Percentiles rank a stretch among this genome's conserved stretches.
Evolutionary conservation across 225 moss, liverwort and hornwort genomes (phyloP).

Genomic region (Bryum argenteum): DNA sequence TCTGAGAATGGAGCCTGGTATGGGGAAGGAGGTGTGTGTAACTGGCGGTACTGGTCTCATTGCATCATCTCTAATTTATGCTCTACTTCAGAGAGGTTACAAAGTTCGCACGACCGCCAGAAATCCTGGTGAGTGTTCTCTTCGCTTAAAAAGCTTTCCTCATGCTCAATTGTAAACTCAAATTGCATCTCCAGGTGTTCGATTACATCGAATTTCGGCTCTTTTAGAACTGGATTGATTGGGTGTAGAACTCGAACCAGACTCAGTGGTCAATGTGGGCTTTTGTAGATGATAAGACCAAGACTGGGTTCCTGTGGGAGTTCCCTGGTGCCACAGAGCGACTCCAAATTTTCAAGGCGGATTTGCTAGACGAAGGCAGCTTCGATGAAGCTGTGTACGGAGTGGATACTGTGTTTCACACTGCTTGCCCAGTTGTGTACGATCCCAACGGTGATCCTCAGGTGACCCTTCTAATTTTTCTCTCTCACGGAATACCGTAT

Average conservation of each 20-base stretch:
- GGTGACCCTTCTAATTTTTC: slow-evolving; percentile 29
- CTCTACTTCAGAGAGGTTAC: slow-evolving; percentile 73
- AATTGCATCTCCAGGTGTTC: background rate
- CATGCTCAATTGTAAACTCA: background rate
- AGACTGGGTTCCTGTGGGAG: slow-evolving; percentile 62
- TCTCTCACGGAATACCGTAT: background rate
- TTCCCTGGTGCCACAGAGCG: slow-evolving; percentile 69
- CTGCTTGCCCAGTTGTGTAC: slow-evolving; percentile 76
- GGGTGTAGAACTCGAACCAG: background rate
- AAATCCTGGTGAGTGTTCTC: slow-evolving; percentile 47
- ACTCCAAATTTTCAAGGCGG: slow-evolving; percentile 67
- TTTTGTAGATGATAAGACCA: slow-evolving; percentile 58
- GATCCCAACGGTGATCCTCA: slow-evolving; percentile 64
- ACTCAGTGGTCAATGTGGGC: slow-evolving; percentile 8
- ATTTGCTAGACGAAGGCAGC: slow-evolving; percentile 73
- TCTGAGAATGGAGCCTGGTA: slow-evolving; percentile 13
- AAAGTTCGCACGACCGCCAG: slow-evolving; percentile 77
- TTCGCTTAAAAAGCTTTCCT: background rate
- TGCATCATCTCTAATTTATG: slow-evolving; percentile 65
- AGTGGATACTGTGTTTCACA: slow-evolving; percentile 88
- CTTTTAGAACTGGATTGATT: background rate
- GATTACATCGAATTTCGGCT: slow-evolving; percentile 6
- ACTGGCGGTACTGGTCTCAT: slow-evolving; percentile 90
- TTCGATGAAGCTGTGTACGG: slow-evolving; percentile 76
- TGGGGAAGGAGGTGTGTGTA: slow-evolving; percentile 73